Percentiles rank a stretch among this genome's conserved stretches.
These are phyloP conservation scores for Gnaphalium uliginosum DNA, from an alignment of 129 eudicot species.

Conservation along the genomic window DNA sequence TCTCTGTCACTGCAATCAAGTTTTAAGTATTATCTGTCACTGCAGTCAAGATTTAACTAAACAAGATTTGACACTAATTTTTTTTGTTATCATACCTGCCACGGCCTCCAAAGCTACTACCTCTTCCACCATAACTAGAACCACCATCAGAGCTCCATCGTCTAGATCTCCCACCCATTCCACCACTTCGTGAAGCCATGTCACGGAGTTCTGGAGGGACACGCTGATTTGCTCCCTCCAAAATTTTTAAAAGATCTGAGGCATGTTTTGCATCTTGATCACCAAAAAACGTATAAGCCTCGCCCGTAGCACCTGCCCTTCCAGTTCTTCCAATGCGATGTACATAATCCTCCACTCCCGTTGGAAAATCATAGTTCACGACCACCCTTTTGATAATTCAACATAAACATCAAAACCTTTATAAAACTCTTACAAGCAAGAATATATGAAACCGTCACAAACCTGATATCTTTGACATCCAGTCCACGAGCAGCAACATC, in stretches of 20 bases:
- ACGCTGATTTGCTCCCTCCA: constrained; percentile 90
- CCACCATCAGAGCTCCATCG: constrained; percentile 76
- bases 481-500: constrained; percentile 99
- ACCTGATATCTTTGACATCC: constrained; percentile 94
- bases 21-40: background rate
- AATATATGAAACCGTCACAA: constrained; percentile 13
- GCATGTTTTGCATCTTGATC: constrained; percentile 89
- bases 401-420: background rate
- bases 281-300: constrained; percentile 76
- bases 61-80: background rate
- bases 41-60: background rate
- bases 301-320: constrained; percentile 97
- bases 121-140: constrained; percentile 59
- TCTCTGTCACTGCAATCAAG: constrained; percentile 34
- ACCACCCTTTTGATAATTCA: constrained; percentile 58
- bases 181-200: constrained; percentile 90
- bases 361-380: constrained; percentile 91
- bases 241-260: constrained; percentile 70
- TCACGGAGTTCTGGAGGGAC: constrained; percentile 80
- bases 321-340: constrained; percentile 99
- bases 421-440: background rate
- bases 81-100: constrained; percentile 44
- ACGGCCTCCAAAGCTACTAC: constrained; percentile 50
- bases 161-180: constrained; percentile 60
- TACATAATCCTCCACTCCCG: constrained; percentile 95